Base-by-base conservation (phyloP, 2,329 filamentous ascomycete species). In the Hymenotorrendiella dingleyae region DNA sequence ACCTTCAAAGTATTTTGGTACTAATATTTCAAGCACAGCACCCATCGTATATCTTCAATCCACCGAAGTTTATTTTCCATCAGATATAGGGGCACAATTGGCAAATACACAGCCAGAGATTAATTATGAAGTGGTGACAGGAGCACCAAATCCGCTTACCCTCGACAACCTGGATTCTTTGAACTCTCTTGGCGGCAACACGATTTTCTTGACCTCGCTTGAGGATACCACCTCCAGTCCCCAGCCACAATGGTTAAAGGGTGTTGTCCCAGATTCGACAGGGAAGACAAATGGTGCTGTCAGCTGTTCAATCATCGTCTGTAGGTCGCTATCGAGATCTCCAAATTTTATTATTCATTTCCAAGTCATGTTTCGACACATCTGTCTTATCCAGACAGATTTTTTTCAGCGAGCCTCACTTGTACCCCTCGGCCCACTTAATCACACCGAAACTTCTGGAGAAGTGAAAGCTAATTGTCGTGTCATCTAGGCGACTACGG, bases 401-500 rank as follows among this genome's bases (percentile, higher is more conserved):
- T n/a, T n/a, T n/a, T n/a, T n/a, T n/a, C n/a, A n/a, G n/a, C n/a
- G n/a, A n/a, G n/a, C n/a, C n/a, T n/a, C n/a, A n/a, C n/a, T n/a
- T n/a, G n/a, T n/a, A n/a, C n/a, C n/a, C n/a, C n/a, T n/a, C n/a
- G n/a, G n/a, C n/a, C n/a, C n/a, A n/a, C n/a, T n/a, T n/a, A n/a
- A n/a, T n/a, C n/a, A n/a, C n/a, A n/a, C n/a, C n/a, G n/a, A n/a
- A n/a, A n/a, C n/a, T n/a, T 49, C 16, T 54, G 75, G n/a, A 65
- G 68, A 38, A 1, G 57, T 67, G 2, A 71, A 70, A 3, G 64
- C 67, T 6, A 68, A 68, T 4, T 68, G 68, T 10, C 76, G 93
- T 11, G 76, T 96, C n/a, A 69, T 96, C 26, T 91, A 17, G 80
- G 94, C 35, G 69, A 78, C 48, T 74, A 78, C 48, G 71, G 69